Conservation (phyloP, 2,329 filamentous ascomycete genomes). For the Epichloe aotearoae region DNA sequence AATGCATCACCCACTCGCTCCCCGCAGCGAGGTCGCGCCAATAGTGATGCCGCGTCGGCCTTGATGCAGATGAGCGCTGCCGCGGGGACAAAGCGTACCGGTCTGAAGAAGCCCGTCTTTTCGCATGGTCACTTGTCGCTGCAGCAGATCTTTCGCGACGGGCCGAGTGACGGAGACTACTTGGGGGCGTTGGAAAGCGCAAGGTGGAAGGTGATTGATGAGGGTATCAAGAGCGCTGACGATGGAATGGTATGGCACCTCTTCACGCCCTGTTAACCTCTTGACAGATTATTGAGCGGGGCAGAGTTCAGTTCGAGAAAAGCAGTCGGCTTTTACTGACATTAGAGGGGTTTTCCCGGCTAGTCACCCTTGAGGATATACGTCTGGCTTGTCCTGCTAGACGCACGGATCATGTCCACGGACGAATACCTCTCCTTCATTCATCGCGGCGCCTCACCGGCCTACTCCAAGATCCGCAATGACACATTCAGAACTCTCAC, state of each 20-base stretch:
- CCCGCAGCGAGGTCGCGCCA: slow-evolving; percentile 50
- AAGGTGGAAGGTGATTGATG: slow-evolving; percentile 59
- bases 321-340: background rate
- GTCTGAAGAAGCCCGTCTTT: slow-evolving; percentile 30
- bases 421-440: slow-evolving; percentile 83
- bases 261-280: background rate
- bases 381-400: slow-evolving; percentile 87
- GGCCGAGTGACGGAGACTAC: slow-evolving; percentile 59
- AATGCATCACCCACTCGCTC: slow-evolving; percentile 27
- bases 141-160: slow-evolving; percentile 67
- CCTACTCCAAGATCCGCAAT: slow-evolving; percentile 95
- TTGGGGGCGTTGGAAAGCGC: slow-evolving; percentile 54
- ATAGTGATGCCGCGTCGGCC: slow-evolving; percentile 51
- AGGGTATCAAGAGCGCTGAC: slow-evolving; percentile 62
- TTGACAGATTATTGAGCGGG: background rate
- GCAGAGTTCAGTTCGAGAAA: background rate
- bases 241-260: slow-evolving; percentile 59
- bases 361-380: slow-evolving; percentile 91
- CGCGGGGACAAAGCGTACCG: slow-evolving; percentile 22
- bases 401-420: slow-evolving; percentile 71
- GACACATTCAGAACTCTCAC: slow-evolving; percentile 95
- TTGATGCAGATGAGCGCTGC: slow-evolving; percentile 24
- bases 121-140: slow-evolving; percentile 48
- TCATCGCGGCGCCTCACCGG: slow-evolving; percentile 84
- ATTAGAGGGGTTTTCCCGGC: background rate